Percentiles rank a stretch among this genome's conserved stretches.
These are phyloP conservation scores for Trapa bicornis DNA, from an alignment of 345 rosid species.

Conservation along the genomic window DNA sequence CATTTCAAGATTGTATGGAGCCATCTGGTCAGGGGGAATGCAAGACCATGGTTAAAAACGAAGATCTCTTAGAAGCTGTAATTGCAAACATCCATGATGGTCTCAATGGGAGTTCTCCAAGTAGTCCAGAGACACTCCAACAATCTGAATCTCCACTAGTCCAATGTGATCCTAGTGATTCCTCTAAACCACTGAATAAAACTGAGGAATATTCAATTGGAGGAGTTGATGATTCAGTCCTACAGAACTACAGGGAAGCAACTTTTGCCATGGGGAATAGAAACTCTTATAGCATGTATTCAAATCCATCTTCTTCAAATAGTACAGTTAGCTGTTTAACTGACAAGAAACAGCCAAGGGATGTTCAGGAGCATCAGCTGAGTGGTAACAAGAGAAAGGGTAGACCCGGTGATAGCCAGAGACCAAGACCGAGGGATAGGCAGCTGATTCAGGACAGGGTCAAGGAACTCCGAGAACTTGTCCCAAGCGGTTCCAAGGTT, in stretches of 20 bases:
- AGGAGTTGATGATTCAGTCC: background rate
- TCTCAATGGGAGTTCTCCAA: slow-evolving; percentile 1
- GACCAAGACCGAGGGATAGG: slow-evolving; percentile 56
- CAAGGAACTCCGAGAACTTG: slow-evolving; percentile 52
- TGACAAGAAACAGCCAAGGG: slow-evolving; percentile 12
- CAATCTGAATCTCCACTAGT: slow-evolving; percentile 6
- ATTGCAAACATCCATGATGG: background rate
- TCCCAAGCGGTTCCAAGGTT: slow-evolving; percentile 22
- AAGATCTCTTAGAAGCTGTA: slow-evolving; percentile 35
- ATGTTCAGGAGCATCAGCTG: slow-evolving; percentile 14
- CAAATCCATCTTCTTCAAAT: slow-evolving; percentile 11
- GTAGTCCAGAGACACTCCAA: background rate
- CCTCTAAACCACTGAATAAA: background rate
- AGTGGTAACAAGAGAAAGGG: slow-evolving; percentile 26
- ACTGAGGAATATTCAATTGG: background rate
- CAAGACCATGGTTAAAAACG: slow-evolving; percentile 15
- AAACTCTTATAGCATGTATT: background rate
- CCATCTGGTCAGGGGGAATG: slow-evolving; percentile 8
- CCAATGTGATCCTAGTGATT: background rate
- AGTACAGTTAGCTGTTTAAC: slow-evolving; percentile 16
- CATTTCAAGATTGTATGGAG: slow-evolving; percentile 12
- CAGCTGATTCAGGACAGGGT: slow-evolving; percentile 63
- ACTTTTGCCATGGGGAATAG: slow-evolving; percentile 1
- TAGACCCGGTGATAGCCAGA: slow-evolving; percentile 33
- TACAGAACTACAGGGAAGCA: background rate